Conservation (phyloP, 352 stramenopile species). For the Globisporangium acanthophoron region DNA sequence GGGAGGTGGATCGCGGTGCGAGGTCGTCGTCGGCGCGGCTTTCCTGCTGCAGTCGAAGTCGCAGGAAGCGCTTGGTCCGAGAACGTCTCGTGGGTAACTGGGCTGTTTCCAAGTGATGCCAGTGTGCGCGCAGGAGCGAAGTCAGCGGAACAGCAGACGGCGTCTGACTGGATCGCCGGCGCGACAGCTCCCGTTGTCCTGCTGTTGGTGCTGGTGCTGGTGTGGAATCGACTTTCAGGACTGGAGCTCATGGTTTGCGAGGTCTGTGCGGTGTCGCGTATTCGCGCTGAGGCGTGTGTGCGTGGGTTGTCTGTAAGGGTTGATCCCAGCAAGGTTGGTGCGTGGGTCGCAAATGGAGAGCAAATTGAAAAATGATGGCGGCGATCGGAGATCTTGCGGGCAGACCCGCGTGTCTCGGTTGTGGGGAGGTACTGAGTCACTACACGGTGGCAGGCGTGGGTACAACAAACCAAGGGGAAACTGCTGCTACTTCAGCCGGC, state of each 20-base stretch:
- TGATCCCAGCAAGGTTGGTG: neutral
- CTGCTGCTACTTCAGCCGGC: neutral
- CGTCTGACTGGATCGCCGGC: neutral
- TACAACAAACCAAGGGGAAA: slow-evolving; percentile 1
- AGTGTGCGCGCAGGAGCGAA: neutral
- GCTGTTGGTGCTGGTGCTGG: neutral
- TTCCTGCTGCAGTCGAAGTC: neutral
- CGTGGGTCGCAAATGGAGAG: neutral
- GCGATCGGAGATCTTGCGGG: neutral
- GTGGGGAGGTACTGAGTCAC: slow-evolving; percentile 1
- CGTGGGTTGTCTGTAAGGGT: neutral
- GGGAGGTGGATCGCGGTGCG: slow-evolving; percentile 48
- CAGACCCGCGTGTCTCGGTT: no score
- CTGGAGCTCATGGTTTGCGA: neutral
- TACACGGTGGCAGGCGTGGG: neutral
- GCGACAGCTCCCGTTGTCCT: neutral
- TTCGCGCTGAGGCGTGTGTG: neutral
- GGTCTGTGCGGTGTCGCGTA: neutral
- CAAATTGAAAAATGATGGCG: neutral
- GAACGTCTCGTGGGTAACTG: neutral
- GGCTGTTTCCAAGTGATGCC: neutral
- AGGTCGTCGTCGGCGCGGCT: slow-evolving; percentile 23
- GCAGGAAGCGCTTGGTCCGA: neutral
- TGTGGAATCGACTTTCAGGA: neutral
- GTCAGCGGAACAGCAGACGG: neutral